Base-by-base conservation (phyloP, 2,329 filamentous ascomycete genomes). In the Epichloe uncinata region DNA sequence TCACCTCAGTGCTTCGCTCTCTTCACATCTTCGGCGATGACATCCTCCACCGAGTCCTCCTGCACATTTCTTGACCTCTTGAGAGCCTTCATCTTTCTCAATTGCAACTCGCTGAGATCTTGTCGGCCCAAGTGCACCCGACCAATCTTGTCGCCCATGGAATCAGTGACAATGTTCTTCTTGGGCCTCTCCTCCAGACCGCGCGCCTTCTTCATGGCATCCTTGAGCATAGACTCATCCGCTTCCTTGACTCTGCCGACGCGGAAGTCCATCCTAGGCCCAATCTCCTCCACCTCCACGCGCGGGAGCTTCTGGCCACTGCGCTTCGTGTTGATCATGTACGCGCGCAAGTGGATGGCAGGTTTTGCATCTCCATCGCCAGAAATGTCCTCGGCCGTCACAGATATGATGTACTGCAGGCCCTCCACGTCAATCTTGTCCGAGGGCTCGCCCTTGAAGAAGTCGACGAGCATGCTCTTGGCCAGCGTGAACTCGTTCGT, bases 31-130 rank as follows among this genome's bases (percentile, higher is more conserved):
- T 69, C 64, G 20, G 61, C 62, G 16, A 60, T 54, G 8, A 58
- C 66, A 51, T 73, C 69, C 57, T 71, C 72, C 51, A 69, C 73
- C 47, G 75, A 67, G 52, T 71, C 71, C 15, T 60, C 71, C 4
- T 70, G 73, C 47, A 77, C 79, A 54, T 82, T 82, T 50, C 87
- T 79, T 56, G 77, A 81, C 57, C 93, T 78, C 79, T 97, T 98
- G 58, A 98, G 69, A 57, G 90, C 93, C 81, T 98, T 98, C 90
- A 98, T 97, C 81, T 98, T 98, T 63, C 93, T 83, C 48, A 90
- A 94, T 74, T 98, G 93, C 68, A 98, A 69, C 60, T 85, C 79
- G 63, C 74, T 76, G 52, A 98, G 77, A 70, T 98, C 89, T 70
- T 96, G 89, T 72, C 84, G 88, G 62, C 86, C 88, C 53, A 95